Evolutionary conservation across 176 grass and related monocot species (phyloP).

Genomic region (Cocos nucifera): DNA sequence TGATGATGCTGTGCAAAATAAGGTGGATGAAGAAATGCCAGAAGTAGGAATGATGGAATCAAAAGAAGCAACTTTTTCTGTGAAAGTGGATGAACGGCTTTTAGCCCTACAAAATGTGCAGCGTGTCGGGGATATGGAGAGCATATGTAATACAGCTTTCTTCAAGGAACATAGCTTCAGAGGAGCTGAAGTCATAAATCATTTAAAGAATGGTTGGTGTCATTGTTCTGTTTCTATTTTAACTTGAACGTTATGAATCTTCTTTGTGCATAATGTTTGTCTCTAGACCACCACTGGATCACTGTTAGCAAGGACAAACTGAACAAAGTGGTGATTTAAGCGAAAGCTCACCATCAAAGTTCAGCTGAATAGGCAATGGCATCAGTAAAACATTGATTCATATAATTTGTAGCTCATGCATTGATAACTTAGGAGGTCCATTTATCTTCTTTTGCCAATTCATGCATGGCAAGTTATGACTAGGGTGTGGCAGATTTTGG

Average conservation of each 20-base stretch:
- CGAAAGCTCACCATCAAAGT: too few species aligned
- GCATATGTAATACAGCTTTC: conserved; percentile 12
- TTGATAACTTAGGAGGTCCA: too few species aligned
- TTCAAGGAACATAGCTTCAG: conserved; percentile 16
- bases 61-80: conserved; percentile 11
- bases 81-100: conserved; percentile 14
- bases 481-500: neutral
- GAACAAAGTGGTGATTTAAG: too few species aligned
- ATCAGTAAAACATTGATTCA: too few species aligned
- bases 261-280: neutral
- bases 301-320: neutral
- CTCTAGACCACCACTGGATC: conserved; percentile 9
- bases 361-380: too few species aligned
- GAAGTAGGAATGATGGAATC: conserved; percentile 7
- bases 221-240: neutral
- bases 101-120: conserved; percentile 15
- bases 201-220: conserved; percentile 41
- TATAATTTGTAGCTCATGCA: too few species aligned
- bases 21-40: conserved; percentile 14
- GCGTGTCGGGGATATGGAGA: conserved; percentile 4
- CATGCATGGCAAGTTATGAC: neutral
- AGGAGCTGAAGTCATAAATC: conserved; percentile 2
- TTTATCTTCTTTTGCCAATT: neutral
- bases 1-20: conserved; percentile 18
- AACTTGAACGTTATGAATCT: neutral